Percentiles rank a stretch among this genome's conserved stretches.
These are phyloP conservation scores for Cutaneotrichosporon mucoides DNA, from an alignment of 1,284 basidiomycete genomes.

Conservation along the genomic window DNA sequence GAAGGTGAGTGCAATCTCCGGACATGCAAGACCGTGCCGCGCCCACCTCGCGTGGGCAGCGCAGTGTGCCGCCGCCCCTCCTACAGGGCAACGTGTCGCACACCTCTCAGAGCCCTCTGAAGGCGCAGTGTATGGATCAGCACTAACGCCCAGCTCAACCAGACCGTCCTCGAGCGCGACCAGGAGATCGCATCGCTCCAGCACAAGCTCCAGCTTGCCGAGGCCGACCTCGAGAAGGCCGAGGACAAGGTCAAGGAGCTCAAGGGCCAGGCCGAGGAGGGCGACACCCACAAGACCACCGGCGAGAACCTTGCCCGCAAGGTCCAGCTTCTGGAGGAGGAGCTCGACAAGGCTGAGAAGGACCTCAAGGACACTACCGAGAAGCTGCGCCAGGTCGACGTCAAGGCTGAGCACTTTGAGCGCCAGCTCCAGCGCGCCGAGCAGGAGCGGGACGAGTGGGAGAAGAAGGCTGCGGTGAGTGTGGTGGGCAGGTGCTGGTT, in stretches of 20 bases:
- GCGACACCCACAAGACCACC: conserved; percentile 67
- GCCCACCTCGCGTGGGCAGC: no score
- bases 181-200: conserved; percentile 82
- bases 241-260: conserved; percentile 69
- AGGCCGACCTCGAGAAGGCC: conserved; percentile 68
- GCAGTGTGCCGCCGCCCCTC: no score
- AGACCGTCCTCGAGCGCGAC: conserved; percentile 74
- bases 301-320: conserved; percentile 78
- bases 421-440: conserved; percentile 82
- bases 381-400: conserved; percentile 96
- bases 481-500: no score
- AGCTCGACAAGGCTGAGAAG: conserved; percentile 94
- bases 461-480: conserved; percentile 86
- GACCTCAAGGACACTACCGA: conserved; percentile 95
- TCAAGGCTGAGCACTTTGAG: conserved; percentile 99
- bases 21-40: no score
- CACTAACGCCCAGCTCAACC: conserved; percentile 56
- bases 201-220: conserved; percentile 68
- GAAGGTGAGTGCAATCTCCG: conserved; percentile 47
- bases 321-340: conserved; percentile 87
- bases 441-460: conserved; percentile 88
- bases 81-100: no score
- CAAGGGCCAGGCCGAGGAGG: conserved; percentile 68
- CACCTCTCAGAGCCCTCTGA: no score
- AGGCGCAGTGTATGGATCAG: no score